A percentile compares a stretch with the other conserved stretches of the same genome.
Evolutionary conservation across 139 green algal species (phyloP).

Genomic region (Chlorella sp.): DNA sequence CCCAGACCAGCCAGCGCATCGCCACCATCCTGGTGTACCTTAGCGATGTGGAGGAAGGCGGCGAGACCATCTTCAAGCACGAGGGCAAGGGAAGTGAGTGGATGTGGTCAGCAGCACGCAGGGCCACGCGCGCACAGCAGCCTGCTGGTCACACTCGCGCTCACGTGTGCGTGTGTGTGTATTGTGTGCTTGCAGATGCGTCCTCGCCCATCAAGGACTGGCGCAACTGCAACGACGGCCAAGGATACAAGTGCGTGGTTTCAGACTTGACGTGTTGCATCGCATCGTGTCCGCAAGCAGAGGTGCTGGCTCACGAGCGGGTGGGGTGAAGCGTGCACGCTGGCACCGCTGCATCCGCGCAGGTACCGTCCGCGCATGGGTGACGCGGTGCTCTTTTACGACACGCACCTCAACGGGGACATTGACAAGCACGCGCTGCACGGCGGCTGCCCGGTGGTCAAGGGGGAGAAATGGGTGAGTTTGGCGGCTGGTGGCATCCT

Average conservation of each 20-base stretch:
- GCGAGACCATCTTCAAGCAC: slow-evolving; percentile 62
- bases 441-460: slow-evolving; percentile 75
- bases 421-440: slow-evolving; percentile 58
- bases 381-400: slow-evolving; percentile 83
- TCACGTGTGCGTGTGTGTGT: not conserved
- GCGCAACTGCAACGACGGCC: slow-evolving; percentile 29
- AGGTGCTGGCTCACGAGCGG: too few species aligned
- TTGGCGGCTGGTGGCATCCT: too few species aligned
- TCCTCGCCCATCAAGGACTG: slow-evolving; percentile 25
- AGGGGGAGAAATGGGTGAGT: slow-evolving; percentile 15
- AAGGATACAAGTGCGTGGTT: slow-evolving; percentile 4
- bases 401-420: slow-evolving; percentile 18
- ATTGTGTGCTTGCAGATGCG: slow-evolving; percentile 2
- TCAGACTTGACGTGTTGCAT: too few species aligned
- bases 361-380: slow-evolving; percentile 62
- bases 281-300: too few species aligned
- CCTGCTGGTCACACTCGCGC: too few species aligned
- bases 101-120: not conserved
- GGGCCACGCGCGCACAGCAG: too few species aligned
- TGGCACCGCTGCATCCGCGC: not conserved
- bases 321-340: too few species aligned
- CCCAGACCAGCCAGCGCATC: slow-evolving; percentile 66
- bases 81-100: slow-evolving; percentile 43
- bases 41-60: slow-evolving; percentile 70
- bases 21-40: slow-evolving; percentile 76